Base-by-base conservation (phyloP, 345 rosid genomes). In the Pugionium dolabratum region DNA sequence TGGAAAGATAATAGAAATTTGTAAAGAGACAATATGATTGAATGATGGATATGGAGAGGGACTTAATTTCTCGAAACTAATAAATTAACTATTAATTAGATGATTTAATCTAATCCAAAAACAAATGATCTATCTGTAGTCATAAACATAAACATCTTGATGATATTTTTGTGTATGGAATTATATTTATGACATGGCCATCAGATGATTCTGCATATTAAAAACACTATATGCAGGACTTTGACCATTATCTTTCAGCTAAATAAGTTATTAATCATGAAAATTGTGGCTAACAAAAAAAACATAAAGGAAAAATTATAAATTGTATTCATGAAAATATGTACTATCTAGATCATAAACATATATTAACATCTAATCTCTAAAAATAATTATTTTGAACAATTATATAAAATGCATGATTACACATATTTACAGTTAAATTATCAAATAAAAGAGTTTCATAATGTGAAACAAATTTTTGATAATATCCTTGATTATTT, bases 21-120 rank as follows among this genome's bases (percentile, higher is more conserved):
- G 4, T 43, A 8, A 39, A 32, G 40, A 64, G 28, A 59, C 48
- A 41, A 59, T 55, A 25, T 34, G 53, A 49, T 48, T 48, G 53
- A 48, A 49, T 27, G 48, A 49, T 28, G 41, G 37, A 54, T 72
- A 51, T 64, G 46, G 44, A 11, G 58, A 62, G 29, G 52, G 7
- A 56, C n/a, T 40, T 64, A 18, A 31, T 35, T 57, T 4, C 47
- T 34, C 29, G 31, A 48, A 49, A 36, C 27, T 57, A 41, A 28
- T 49, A 57, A 49, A 28, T 25, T 50, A 42, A 18, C 18, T 18
- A 18, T 18, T 18, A 18, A 18, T 8, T 27, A 64, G 3, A 56
- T n/a, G 18, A n/a, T 48, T 54, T 26, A 28, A 40, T 54, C n/a
- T 9, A 32, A 40, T 37, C 30, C 10, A 32, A 10, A 7, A 48